phyloP scores from a whole-genome alignment of 1,139 yeast genomes.

The Blastobotrys elegans region DNA sequence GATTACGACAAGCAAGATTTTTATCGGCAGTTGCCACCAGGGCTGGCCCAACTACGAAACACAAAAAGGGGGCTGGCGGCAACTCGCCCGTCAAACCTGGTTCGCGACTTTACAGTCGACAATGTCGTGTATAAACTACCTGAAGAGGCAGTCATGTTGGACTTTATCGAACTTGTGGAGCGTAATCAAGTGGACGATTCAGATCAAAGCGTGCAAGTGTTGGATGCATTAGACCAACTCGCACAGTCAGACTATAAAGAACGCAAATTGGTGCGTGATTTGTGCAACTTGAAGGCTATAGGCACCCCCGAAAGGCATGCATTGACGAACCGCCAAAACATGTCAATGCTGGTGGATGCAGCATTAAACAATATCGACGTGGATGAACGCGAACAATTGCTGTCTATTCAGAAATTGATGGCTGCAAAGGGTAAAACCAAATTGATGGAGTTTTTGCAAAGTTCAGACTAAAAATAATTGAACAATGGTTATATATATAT shows the following conservation, averaged over 20 bases:
- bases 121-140: conserved; percentile 61
- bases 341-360: conserved; percentile 40
- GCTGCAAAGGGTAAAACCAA: conserved; percentile 65
- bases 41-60: conserved; percentile 38
- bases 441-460: conserved; percentile 50
- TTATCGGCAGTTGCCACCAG: conserved; percentile 41
- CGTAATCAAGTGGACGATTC: conserved; percentile 24
- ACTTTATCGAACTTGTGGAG: conserved; percentile 51
- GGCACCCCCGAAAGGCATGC: conserved; percentile 27
- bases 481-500: neutral
- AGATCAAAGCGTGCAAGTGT: conserved; percentile 26
- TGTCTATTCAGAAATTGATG: conserved; percentile 56
- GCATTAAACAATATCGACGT: conserved; percentile 26
- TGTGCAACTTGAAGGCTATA: conserved; percentile 28
- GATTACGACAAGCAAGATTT: conserved; percentile 30
- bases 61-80: conserved; percentile 46
- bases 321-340: conserved; percentile 27
- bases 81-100: conserved; percentile 33
- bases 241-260: conserved; percentile 30
- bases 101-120: conserved; percentile 40
- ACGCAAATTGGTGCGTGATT: conserved; percentile 35
- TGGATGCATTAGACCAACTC: conserved; percentile 33
- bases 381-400: conserved; percentile 49
- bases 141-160: conserved; percentile 67
- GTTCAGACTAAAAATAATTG: neutral